phyloP scores from a whole-genome alignment of 2,329 filamentous ascomycete species.

The Colletotrichum sp. region DNA sequence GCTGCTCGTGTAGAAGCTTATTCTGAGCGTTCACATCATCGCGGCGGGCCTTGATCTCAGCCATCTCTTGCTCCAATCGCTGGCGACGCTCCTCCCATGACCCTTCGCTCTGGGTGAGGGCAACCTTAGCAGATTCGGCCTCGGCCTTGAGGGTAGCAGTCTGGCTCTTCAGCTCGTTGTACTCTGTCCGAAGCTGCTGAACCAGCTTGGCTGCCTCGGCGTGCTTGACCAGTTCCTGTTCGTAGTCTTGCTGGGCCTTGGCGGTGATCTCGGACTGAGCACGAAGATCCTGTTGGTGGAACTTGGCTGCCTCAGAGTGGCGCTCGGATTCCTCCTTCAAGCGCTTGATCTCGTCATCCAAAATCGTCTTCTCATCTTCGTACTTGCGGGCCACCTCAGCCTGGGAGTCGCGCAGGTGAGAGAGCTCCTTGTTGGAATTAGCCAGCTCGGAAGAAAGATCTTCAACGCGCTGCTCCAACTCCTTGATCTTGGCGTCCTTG shows the following conservation, averaged over 20 bases:
- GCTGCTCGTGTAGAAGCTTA: conserved; percentile 85
- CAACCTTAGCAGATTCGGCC: conserved; percentile 83
- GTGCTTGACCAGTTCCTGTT: conserved; percentile 92
- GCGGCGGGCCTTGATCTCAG: conserved; percentile 77
- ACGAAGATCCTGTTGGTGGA: conserved; percentile 89
- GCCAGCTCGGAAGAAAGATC: conserved; percentile 84
- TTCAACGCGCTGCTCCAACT: conserved; percentile 82
- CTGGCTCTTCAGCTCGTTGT: conserved; percentile 82
- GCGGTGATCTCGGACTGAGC: conserved; percentile 93
- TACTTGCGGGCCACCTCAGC: conserved; percentile 73
- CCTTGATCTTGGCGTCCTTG: conserved; percentile 80
- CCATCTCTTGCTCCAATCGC: conserved; percentile 82
- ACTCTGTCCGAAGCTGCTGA: conserved; percentile 78
- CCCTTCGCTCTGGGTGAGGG: conserved; percentile 79
- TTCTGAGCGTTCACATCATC: conserved; percentile 91
- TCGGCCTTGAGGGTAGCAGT: conserved; percentile 78
- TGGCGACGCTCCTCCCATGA: conserved; percentile 87
- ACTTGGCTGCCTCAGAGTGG: conserved; percentile 79
- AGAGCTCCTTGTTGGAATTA: conserved; percentile 82
- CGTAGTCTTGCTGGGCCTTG: conserved; percentile 93
- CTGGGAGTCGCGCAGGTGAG: conserved; percentile 79
- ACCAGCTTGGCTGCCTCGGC: conserved; percentile 90
- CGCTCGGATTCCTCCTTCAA: conserved; percentile 85
- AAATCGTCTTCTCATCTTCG: conserved; percentile 81
- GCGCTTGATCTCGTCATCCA: conserved; percentile 80